Evolutionary conservation across 306 rosid species (phyloP).

Genomic region (Hippophae rhamnoides): DNA sequence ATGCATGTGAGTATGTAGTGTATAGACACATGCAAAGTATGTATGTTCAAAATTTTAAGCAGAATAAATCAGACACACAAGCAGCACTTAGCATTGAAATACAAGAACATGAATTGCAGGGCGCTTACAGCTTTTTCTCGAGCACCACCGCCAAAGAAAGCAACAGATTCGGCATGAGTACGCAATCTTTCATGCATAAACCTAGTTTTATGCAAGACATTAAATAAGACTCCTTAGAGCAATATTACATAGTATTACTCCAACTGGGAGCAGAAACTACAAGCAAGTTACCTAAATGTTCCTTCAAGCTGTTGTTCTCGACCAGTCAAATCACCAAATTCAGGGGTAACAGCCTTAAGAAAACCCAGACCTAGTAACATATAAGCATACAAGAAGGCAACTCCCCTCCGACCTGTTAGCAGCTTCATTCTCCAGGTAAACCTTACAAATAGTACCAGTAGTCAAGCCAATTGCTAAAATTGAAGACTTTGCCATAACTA

Average conservation of each 20-base stretch:
- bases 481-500: constrained; percentile 1
- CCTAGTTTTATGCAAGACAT: constrained; percentile 39
- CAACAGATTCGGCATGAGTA: constrained; percentile 95
- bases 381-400: constrained; percentile 79
- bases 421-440: constrained; percentile 99
- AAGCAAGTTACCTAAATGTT: constrained; percentile 60
- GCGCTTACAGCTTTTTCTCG: constrained; percentile 90
- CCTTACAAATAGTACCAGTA: constrained; percentile 38
- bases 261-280: constrained; percentile 17
- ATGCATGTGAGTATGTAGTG: too few relatives aligned
- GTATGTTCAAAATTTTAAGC: neutral
- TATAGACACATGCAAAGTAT: too few relatives aligned
- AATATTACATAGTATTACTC: constrained; percentile 12
- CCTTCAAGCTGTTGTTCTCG: constrained; percentile 94
- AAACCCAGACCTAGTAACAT: constrained; percentile 97
- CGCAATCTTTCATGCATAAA: constrained; percentile 98
- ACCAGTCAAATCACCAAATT: constrained; percentile 91
- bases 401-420: constrained; percentile 91
- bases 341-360: constrained; percentile 77
- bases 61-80: neutral
- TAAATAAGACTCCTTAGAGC: constrained; percentile 18
- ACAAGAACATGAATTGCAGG: constrained; percentile 9
- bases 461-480: constrained; percentile 8
- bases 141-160: constrained; percentile 99
- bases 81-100: neutral